A percentile compares a stretch with the other conserved stretches of the same genome.
Evolutionary conservation across 495 filamentous ascomycete species (phyloP).

Genomic region (Xylaria scruposa): DNA sequence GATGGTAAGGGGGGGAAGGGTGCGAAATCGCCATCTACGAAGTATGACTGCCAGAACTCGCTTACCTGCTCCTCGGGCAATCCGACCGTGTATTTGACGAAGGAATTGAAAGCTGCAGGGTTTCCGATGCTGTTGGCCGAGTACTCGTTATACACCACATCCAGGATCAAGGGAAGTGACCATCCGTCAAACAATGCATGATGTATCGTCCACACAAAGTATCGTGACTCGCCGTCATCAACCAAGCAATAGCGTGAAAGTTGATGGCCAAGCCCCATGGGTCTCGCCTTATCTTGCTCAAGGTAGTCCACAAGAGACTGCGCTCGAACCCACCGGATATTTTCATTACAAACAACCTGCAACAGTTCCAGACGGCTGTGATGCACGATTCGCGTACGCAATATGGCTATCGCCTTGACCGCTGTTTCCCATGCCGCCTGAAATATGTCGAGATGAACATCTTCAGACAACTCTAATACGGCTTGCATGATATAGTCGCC

Average conservation of each 20-base stretch:
- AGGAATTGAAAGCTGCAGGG: neutral
- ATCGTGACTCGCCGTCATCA: neutral
- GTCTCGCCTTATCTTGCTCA: neutral
- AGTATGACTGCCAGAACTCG: neutral
- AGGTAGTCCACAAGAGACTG: neutral
- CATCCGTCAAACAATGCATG: constrained; percentile 73
- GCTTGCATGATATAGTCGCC: constrained; percentile 62
- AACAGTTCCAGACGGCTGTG: neutral
- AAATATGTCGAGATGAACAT: neutral
- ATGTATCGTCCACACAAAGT: constrained; percentile 47
- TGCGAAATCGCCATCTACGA: no score
- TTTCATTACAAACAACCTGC: neutral
- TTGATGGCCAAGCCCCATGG: neutral
- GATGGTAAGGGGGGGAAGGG: no score
- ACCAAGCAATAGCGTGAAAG: neutral
- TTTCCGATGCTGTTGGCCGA: neutral
- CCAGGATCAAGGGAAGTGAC: constrained; percentile 54
- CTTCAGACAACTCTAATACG: constrained; percentile 51
- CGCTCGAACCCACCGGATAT: neutral
- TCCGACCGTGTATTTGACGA: neutral
- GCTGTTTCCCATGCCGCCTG: neutral
- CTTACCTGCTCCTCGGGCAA: neutral
- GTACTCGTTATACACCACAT: neutral
- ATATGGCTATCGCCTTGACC: neutral
- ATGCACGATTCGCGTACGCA: neutral